phyloP scores from a whole-genome alignment of 2,329 filamentous ascomycete species.

The Lojkania enalia region DNA sequence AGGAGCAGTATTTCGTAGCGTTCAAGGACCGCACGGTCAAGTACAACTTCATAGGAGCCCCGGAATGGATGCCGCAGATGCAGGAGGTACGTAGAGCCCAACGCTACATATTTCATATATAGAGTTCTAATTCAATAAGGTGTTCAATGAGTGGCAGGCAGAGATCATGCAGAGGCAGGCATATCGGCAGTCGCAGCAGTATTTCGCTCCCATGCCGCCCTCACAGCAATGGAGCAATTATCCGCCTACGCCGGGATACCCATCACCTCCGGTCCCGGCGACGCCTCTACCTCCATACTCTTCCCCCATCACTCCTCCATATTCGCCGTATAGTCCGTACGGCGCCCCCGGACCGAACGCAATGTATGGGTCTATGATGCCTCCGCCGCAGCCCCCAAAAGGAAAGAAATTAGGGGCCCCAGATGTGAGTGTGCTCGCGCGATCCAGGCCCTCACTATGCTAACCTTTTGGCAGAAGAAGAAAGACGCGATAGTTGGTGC shows the following conservation, averaged over 20 bases:
- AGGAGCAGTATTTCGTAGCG: slow-evolving; percentile 38
- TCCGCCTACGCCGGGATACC: slow-evolving; percentile 8
- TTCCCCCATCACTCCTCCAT: slow-evolving; percentile 13
- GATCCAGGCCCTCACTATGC: background rate
- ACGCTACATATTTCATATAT: no score
- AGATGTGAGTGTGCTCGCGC: background rate
- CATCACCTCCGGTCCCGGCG: slow-evolving; percentile 21
- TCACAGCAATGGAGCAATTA: slow-evolving; percentile 11
- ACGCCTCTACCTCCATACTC: slow-evolving; percentile 14
- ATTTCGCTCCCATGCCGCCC: background rate
- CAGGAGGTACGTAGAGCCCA: no score
- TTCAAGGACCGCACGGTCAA: slow-evolving; percentile 37
- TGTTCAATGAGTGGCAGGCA: slow-evolving; percentile 34
- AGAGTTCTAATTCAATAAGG: no score
- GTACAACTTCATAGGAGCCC: slow-evolving; percentile 38
- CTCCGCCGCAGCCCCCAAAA: slow-evolving; percentile 19
- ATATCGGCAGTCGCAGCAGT: background rate
- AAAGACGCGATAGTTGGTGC: background rate
- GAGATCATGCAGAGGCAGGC: slow-evolving; percentile 26
- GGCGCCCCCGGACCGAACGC: background rate
- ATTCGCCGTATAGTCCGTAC: slow-evolving; percentile 12
- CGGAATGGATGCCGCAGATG: slow-evolving; percentile 41
- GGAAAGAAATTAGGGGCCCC: slow-evolving; percentile 26
- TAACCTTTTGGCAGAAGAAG: background rate
- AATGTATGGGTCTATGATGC: slow-evolving; percentile 2